Base-by-base conservation (phyloP, 176 grass and related monocot species). In the Oryza officinalis region DNA sequence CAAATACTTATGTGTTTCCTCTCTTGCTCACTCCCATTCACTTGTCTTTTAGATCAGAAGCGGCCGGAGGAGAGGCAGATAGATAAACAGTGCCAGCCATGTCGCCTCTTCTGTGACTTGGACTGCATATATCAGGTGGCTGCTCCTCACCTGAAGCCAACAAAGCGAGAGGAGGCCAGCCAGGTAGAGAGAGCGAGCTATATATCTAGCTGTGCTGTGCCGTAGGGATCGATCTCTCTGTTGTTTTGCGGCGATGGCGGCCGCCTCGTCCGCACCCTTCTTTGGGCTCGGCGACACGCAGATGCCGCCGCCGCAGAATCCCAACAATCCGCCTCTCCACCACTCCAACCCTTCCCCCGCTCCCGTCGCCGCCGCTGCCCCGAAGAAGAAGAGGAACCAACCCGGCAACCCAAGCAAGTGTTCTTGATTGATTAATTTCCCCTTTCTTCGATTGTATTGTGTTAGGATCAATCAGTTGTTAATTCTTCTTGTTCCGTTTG, bases 331-430 rank as follows among this genome's bases (percentile, higher is more conserved):
- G 17, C 0, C 27, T 12, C 76, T 63, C 38, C 85, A 61, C 23
- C 32, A 61, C 23, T 26, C 75, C 14, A 78, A 57, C 68, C 80
- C 83, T 22, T 23, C 83, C 2, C 63, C 90, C 1, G 69, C 54
- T 0, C 33, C 82, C 54, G 32, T 33, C 32, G 28, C 85, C n/a
- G 40, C 91, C 12, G 26, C 83, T 27, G 76, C 37, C 7, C 37
- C 37, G 7, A 98, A 98, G 91, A 98, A 98, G 85, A 98, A 92
- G 83, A 85, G 96, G 75, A 95, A 98, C 80, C 93, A 93, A 70
- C 96, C 96, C 2, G 93, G 96, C 71, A 93, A 95, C 80, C 93
- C 96, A 92, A 91, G 95, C 80, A 93, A 97, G 88, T 89, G 87
- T 89, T 77, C 79, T 31, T 14, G 63, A 65, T n/a, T 47, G 63